phyloP scores from a whole-genome alignment of 441 rosid genomes.

The Croton laevigatus region DNA sequence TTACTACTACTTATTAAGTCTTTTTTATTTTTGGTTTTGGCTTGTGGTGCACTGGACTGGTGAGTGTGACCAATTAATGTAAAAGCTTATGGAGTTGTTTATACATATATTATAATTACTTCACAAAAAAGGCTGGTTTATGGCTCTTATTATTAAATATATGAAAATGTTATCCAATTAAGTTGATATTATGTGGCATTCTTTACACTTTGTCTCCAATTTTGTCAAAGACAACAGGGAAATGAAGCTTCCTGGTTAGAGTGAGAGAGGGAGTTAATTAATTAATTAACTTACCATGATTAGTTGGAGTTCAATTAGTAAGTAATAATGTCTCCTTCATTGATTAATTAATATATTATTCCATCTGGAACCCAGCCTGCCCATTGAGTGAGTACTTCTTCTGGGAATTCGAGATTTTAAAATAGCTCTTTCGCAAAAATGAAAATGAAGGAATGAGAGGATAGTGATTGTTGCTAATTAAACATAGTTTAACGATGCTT shows the following conservation, averaged over 20 bases:
- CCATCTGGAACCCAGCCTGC: too few relatives aligned
- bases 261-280: too few relatives aligned
- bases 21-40: background rate
- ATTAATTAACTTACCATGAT: too few relatives aligned
- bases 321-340: too few relatives aligned
- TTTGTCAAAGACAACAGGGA: background rate
- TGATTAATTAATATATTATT: too few relatives aligned
- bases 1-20: background rate
- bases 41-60: background rate
- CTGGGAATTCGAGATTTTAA: background rate
- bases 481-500: too few relatives aligned
- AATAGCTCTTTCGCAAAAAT: too few relatives aligned
- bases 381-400: background rate
- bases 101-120: background rate
- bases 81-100: constrained; percentile 8
- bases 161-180: background rate
- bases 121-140: background rate
- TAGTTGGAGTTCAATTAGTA: background rate
- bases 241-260: background rate
- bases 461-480: too few relatives aligned
- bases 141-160: background rate
- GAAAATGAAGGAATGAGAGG: too few relatives aligned
- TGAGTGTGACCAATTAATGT: background rate
- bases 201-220: background rate
- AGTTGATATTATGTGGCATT: background rate